Evolutionary conservation across 2,329 filamentous ascomycete species (phyloP).

Genomic region (Colletotrichum sp.): DNA sequence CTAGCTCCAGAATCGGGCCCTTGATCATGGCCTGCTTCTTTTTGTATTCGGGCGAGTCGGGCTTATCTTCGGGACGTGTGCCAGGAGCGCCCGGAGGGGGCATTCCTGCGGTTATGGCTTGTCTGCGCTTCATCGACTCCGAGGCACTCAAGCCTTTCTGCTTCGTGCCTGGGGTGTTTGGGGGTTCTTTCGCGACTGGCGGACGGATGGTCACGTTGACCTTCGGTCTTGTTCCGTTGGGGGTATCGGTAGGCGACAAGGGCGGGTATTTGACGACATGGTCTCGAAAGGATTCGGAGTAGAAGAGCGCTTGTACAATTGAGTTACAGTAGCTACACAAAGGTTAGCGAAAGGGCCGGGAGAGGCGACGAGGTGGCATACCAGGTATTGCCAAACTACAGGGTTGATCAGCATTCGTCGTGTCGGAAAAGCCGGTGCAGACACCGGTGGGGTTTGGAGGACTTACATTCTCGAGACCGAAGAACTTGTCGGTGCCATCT

Average conservation of each 20-base stretch:
- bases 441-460: constrained; percentile 8
- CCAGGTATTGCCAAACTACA: constrained; percentile 96
- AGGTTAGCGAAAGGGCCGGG: neutral
- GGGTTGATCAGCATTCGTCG: constrained; percentile 35
- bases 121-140: constrained; percentile 61
- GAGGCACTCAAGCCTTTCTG: constrained; percentile 58
- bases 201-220: constrained; percentile 67
- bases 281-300: constrained; percentile 92
- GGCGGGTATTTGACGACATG: constrained; percentile 90
- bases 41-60: constrained; percentile 94
- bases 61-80: constrained; percentile 83
- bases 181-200: constrained; percentile 53
- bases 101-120: constrained; percentile 58
- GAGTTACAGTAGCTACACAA: constrained; percentile 90
- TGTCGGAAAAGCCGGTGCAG: constrained; percentile 9
- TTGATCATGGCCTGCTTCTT: constrained; percentile 93
- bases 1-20: constrained; percentile 85
- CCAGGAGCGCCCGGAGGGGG: constrained; percentile 58
- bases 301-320: constrained; percentile 95
- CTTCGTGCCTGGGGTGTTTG: constrained; percentile 40
- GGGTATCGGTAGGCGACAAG: constrained; percentile 70
- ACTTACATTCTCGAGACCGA: constrained; percentile 95
- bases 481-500: constrained; percentile 97
- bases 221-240: constrained; percentile 61
- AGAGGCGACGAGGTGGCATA: constrained; percentile 47